Evolutionary conservation across 257 asterid species (phyloP).

Genomic region (Penstemon barbatus): DNA sequence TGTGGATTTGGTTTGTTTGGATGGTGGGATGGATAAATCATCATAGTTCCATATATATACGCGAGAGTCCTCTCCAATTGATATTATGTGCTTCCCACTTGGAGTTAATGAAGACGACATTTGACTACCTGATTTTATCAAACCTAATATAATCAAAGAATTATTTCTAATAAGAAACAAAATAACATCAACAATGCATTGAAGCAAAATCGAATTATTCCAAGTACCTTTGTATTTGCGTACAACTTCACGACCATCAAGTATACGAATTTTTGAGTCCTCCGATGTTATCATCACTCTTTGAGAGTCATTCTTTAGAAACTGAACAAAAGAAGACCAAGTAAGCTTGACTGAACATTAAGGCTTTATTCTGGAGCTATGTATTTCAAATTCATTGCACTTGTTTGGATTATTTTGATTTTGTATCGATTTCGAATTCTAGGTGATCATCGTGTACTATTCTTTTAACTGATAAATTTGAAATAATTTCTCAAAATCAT

Average conservation of each 20-base stretch:
- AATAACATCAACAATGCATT: no score
- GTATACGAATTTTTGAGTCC: constrained; percentile 78
- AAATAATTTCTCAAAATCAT: no score
- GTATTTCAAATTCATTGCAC: no score
- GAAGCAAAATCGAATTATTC: not conserved
- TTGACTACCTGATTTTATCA: constrained; percentile 64
- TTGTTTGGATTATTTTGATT: no score
- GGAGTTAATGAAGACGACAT: constrained; percentile 68
- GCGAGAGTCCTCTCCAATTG: constrained; percentile 74
- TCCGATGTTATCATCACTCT: constrained; percentile 79
- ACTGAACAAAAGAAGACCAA: constrained; percentile 40
- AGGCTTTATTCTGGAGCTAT: no score
- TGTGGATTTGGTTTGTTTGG: constrained; percentile 49
- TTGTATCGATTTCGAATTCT: no score
- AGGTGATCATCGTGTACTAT: no score
- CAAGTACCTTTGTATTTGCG: constrained; percentile 71
- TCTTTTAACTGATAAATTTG: no score
- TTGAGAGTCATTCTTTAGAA: constrained; percentile 42
- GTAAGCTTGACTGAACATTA: constrained; percentile 21
- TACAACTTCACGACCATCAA: constrained; percentile 74
- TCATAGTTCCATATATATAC: constrained; percentile 70
- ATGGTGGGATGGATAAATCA: constrained; percentile 38
- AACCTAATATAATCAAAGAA: constrained; percentile 40
- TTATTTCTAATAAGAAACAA: not conserved
- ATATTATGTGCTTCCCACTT: constrained; percentile 61